These are phyloP conservation scores for Wallacemonas sp. DNA, from an alignment of 208 protist species.

Conservation along the genomic window DNA sequence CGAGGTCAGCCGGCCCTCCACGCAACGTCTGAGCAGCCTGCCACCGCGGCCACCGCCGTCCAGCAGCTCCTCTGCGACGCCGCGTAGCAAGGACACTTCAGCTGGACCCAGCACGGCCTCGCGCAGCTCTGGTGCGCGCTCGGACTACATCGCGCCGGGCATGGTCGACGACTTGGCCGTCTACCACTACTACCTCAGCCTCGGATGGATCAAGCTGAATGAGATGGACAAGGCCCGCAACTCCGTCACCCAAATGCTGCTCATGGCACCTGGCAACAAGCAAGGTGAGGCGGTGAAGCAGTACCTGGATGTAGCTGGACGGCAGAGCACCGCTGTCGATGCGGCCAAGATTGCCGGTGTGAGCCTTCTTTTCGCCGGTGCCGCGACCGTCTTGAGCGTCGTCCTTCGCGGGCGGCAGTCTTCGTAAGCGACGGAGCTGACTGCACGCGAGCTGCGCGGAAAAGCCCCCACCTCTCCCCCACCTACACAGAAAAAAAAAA, in stretches of 20 bases:
- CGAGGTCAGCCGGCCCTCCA: slow-evolving; percentile 13
- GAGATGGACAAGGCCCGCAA: slow-evolving; percentile 55
- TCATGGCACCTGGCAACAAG: slow-evolving; percentile 43
- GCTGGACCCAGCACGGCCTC: slow-evolving; percentile 1
- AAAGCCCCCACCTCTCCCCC: too few relatives aligned
- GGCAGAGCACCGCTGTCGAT: slow-evolving; percentile 27
- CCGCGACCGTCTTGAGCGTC: slow-evolving; percentile 23
- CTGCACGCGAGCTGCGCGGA: too few relatives aligned
- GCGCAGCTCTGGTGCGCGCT: slow-evolving; percentile 7
- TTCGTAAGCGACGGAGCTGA: background rate
- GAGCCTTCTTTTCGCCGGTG: slow-evolving; percentile 30
- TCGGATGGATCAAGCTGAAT: slow-evolving; percentile 79
- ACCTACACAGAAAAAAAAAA: too few relatives aligned
- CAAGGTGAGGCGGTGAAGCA: slow-evolving; percentile 52
- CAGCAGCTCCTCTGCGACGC: slow-evolving; percentile 1
- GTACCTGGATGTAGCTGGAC: slow-evolving; percentile 44
- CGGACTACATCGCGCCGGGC: slow-evolving; percentile 6
- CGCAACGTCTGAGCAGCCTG: slow-evolving; percentile 5
- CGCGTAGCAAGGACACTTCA: slow-evolving; percentile 15
- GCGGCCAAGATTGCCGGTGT: slow-evolving; percentile 31
- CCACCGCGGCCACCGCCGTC: slow-evolving; percentile 12
- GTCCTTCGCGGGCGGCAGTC: slow-evolving; percentile 13
- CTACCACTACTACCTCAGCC: slow-evolving; percentile 73
- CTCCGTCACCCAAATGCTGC: slow-evolving; percentile 60
- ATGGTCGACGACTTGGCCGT: slow-evolving; percentile 43